Evolutionary conservation across 192 early-diverging fungal genomes (phyloP).

Genomic region (Backusella macrospora): DNA sequence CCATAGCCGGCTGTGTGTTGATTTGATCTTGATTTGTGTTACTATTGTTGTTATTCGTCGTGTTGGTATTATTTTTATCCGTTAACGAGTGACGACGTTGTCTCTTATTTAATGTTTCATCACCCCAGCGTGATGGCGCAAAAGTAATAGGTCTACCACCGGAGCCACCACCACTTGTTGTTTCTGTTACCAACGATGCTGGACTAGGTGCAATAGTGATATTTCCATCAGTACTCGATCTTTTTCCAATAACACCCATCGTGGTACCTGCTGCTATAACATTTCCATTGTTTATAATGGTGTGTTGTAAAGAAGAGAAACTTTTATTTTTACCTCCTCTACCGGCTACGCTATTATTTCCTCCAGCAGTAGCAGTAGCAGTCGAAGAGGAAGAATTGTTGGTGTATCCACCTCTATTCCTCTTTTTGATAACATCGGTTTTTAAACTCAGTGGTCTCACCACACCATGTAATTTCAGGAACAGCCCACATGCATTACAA

Average conservation of each 20-base stretch:
- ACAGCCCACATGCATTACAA: constrained; percentile 96
- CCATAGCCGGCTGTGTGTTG: constrained; percentile 3
- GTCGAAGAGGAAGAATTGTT: not conserved
- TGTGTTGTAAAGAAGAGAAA: not conserved
- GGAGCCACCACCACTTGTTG: constrained; percentile 11
- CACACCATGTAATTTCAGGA: constrained; percentile 89
- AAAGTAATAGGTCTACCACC: constrained; percentile 22
- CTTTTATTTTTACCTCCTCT: not conserved
- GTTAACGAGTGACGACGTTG: constrained; percentile 22
- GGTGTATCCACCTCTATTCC: constrained; percentile 61
- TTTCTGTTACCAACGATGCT: constrained; percentile 5
- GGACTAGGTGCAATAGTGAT: constrained; percentile 8
- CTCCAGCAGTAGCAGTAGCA: not conserved
- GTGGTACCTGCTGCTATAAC: not conserved
- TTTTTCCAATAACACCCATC: not conserved
- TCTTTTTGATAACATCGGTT: constrained; percentile 81
- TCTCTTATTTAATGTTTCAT: constrained; percentile 11
- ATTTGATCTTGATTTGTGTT: not conserved
- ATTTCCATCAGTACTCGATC: constrained; percentile 11
- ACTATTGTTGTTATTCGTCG: not conserved
- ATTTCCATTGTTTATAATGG: constrained; percentile 4
- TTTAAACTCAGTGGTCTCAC: constrained; percentile 80
- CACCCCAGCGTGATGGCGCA: constrained; percentile 8
- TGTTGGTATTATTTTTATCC: constrained; percentile 14
- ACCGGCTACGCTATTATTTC: not conserved